Evolutionary conservation across 1,284 basidiomycete species (phyloP).

Genomic region (Pyrrhoderma lamaoense): DNA sequence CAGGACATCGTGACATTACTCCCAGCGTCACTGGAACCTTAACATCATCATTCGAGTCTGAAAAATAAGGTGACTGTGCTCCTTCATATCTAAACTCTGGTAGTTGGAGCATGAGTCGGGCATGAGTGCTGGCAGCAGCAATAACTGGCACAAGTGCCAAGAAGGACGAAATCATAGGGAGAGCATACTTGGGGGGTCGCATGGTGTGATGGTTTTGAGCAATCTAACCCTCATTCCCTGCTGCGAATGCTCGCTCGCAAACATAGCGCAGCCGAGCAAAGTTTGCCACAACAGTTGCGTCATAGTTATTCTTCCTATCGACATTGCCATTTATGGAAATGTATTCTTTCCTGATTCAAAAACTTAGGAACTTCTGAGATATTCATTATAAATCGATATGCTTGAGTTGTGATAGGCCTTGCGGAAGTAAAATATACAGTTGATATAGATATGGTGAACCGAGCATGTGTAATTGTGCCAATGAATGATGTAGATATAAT

Average conservation of each 20-base stretch:
- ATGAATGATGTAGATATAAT: background rate
- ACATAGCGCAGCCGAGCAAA: constrained; percentile 3
- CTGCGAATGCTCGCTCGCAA: background rate
- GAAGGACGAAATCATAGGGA: constrained; percentile 10
- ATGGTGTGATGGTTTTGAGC: constrained; percentile 4
- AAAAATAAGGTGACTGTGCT: background rate
- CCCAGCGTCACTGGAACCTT: constrained; percentile 45
- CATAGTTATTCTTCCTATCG: constrained; percentile 1
- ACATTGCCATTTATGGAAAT: background rate
- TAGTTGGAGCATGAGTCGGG: constrained; percentile 16
- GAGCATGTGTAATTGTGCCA: background rate
- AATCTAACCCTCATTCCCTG: background rate
- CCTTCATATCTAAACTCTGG: constrained; percentile 6
- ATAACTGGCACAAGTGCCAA: constrained; percentile 4
- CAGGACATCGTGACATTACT: constrained; percentile 75
- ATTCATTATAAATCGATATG: background rate
- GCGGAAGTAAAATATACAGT: background rate
- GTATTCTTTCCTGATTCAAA: too few relatives aligned
- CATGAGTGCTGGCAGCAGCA: constrained; percentile 5
- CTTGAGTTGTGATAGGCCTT: background rate
- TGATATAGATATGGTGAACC: background rate
- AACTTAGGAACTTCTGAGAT: too few relatives aligned
- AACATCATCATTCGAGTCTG: constrained; percentile 11
- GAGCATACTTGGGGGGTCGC: background rate
- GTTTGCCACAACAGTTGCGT: constrained; percentile 5